These are phyloP conservation scores for Mucor piriformis DNA, from an alignment of 371 early-diverging fungal species.

Conservation along the genomic window DNA sequence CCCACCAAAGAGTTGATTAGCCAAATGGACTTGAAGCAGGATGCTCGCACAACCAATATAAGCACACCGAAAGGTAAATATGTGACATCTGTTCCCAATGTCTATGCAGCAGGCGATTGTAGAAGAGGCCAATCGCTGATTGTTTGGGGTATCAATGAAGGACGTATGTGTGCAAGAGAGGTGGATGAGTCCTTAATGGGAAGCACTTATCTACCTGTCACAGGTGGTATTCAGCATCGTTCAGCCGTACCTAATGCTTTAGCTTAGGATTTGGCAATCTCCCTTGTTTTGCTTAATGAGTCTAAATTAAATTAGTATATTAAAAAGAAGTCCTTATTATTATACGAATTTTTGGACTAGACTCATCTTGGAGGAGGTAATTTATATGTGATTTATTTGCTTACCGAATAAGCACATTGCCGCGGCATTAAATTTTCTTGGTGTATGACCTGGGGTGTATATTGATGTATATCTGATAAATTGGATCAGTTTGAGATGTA, in stretches of 20 bases:
- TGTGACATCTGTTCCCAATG: slow-evolving; percentile 74
- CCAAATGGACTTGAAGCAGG: slow-evolving; percentile 77
- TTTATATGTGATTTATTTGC: no score
- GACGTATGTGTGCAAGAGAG: slow-evolving; percentile 92
- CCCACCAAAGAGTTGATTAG: slow-evolving; percentile 87
- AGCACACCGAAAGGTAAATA: slow-evolving; percentile 78
- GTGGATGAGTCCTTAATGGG: slow-evolving; percentile 82
- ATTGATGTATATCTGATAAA: no score
- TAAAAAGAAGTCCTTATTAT: no score
- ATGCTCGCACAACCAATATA: slow-evolving; percentile 70
- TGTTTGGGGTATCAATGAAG: slow-evolving; percentile 98
- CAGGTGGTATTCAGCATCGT: slow-evolving; percentile 68
- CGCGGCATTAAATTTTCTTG: no score
- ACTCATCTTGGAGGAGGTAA: no score
- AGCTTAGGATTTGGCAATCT: not conserved
- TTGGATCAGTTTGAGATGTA: no score
- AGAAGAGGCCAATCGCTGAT: slow-evolving; percentile 92
- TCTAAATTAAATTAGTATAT: no score
- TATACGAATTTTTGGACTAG: no score
- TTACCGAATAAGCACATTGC: no score
- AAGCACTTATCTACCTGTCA: slow-evolving; percentile 63
- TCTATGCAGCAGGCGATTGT: slow-evolving; percentile 97
- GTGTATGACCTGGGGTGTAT: no score
- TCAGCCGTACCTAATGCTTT: not conserved
- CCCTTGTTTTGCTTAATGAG: no score